Base-by-base conservation (phyloP, 2,329 filamentous ascomycete species). In the Nemania diffusa region DNA sequence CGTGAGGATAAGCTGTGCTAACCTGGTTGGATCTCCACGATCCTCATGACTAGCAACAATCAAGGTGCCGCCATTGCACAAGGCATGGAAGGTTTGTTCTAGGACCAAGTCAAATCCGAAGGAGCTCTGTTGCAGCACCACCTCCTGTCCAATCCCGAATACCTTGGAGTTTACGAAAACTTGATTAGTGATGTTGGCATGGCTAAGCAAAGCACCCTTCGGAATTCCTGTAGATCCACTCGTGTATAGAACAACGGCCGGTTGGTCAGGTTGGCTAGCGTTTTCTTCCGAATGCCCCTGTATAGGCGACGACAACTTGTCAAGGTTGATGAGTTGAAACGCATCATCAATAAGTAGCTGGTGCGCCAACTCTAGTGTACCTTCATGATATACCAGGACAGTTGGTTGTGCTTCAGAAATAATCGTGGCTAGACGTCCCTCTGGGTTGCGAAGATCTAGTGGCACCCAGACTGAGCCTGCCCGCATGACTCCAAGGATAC, bases 81-180 rank as follows among this genome's bases (percentile, higher is more conserved):
- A 71, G 0, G 73, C 76, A 2, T 66, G 61, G 58, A 78, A 77
- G 11, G 76, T 75, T 52, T 81, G 77, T 2, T 68, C 68, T 0
- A 78, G 24, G 0, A 77, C 77, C 13, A 77, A 32, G 62, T 82
- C 78, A 60, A 81, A 82, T 1, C 72, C 71, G 13, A 76, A 68
- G 1, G 78, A 62, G 40, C 68, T 78, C 55, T 82, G 79, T 61
- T 81, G 80, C 4, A 82, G 70, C 5, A 78, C 71, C 0, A 55
- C 62, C 24, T 67, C 65, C 0, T 22, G 51, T 6, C 65, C 63
- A n/a, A 68, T 46, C 13, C 57, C 53, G 7, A 56, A 40, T 8
- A 53, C 69, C 2, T 22, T 7, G 1, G 32, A 57, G 11, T 26
- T 67, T 5, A 17, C 46, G 13, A 37, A 42, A 13, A 63, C 42